These are phyloP conservation scores for Saturnispora kantuleensis DNA, from an alignment of 805 yeast genomes.

Conservation along the genomic window DNA sequence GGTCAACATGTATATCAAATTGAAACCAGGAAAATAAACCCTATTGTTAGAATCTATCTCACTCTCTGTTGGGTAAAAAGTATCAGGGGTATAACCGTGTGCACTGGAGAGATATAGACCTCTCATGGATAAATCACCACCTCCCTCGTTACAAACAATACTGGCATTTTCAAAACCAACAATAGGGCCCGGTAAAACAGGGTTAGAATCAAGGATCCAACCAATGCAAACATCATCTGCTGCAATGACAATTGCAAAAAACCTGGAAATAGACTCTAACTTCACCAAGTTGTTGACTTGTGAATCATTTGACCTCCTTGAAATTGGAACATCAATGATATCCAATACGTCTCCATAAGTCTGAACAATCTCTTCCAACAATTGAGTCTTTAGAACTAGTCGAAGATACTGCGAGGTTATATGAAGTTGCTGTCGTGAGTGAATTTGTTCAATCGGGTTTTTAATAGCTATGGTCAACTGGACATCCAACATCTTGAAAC, in stretches of 20 bases:
- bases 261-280: constrained; percentile 21
- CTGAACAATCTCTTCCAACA: constrained; percentile 18
- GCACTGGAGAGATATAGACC: constrained; percentile 69
- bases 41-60: constrained; percentile 44
- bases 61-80: constrained; percentile 34
- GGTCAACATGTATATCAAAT: constrained; percentile 36
- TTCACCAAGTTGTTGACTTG: constrained; percentile 8
- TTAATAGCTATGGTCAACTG: constrained; percentile 34
- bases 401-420: constrained; percentile 51
- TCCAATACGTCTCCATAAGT: constrained; percentile 10
- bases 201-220: constrained; percentile 51
- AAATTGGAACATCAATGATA: neutral
- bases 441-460: constrained; percentile 27
- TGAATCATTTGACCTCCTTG: neutral
- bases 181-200: constrained; percentile 52
- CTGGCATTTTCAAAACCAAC: constrained; percentile 69
- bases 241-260: constrained; percentile 45
- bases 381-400: constrained; percentile 44
- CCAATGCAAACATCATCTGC: constrained; percentile 66
- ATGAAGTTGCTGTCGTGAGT: constrained; percentile 37
- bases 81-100: constrained; percentile 42
- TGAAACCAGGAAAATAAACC: constrained; percentile 62
- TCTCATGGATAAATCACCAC: constrained; percentile 59
- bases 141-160: constrained; percentile 47
- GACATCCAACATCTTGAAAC: constrained; percentile 37